Base-by-base conservation (phyloP, 1,139 yeast species). In the Lodderomyces parapsilosis region DNA sequence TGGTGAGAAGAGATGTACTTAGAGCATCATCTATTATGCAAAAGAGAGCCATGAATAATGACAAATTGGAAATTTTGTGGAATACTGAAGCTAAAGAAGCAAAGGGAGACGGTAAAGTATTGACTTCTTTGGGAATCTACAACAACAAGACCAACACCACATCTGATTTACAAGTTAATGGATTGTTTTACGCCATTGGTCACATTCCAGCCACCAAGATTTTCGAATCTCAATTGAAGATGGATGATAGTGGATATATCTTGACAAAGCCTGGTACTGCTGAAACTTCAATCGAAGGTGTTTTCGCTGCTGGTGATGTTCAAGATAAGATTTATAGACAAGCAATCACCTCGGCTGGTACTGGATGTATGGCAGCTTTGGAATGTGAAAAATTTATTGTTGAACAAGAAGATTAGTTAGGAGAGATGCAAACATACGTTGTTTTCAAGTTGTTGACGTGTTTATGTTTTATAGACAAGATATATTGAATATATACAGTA, bases 341-440 rank as follows among this genome's bases (percentile, higher is more conserved):
- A 74, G 99, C 99, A 47, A 89, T 93, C 63, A 93, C 99, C 41
- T 90, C 97, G 62, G 99, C 99, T 25, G 99, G 99, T 62, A 80
- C 96, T 52, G 99, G 99, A 51, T 93, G 99, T 78, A 93, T 91
- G 97, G 99, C 99, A 56, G 99, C 96, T 50, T 78, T 93, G 52
- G 99, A 93, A 61, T 89, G 94, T 59, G 97, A 90, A 73, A 84
- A 81, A 66, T 86, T 78, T 65, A 66, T 91, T 53, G 73, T 91
- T 43, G 93, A 87, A 61, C 76, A 76, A 57, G 91, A 83, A 56
- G 49, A 32, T 41, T 47, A 42, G 30, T n/a, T n/a, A n/a, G n/a
- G n/a, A n/a, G n/a, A n/a, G n/a, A n/a, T n/a, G n/a, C n/a, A n/a
- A n/a, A n/a, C n/a, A n/a, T n/a, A n/a, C n/a, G n/a, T n/a, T n/a